Evolutionary conservation across 179 eudicot species (phyloP), one percentile per base, ranked within the genome.

Genomic region (Heliamphora pulchella): DNA sequence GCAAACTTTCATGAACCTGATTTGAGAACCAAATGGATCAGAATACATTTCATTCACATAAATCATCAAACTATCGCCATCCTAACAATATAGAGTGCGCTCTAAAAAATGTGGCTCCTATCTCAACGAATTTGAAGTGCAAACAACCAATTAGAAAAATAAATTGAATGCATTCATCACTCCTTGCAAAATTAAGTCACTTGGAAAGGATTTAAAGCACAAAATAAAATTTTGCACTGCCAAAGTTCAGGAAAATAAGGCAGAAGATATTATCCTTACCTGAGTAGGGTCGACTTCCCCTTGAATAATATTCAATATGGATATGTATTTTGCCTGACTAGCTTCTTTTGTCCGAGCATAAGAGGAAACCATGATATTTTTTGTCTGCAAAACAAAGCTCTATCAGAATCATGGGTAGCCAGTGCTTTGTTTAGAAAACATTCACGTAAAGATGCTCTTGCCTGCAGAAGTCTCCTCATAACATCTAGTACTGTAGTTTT

Each of bases 401-500:
- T 46, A 81, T 92, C 54, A 88, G 84, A 73, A 82, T 20, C 15
- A 79, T 48, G 20, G 69, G 77, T 57, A 31, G 1, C 6, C 44
- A 17, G 53, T 46, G 78, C 8, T 61, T 13, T 50, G 44, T 48
- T 63, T 17, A 62, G 79, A 77, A 18, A 82, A 13, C 44, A 76
- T 55, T 48, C 17, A 47, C 78, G 78, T 75, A 66, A 71, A 78
- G 68, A 44, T 74, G 54, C 48, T 85, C 89, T 86, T 87, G 81
- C 99, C 97, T 96, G 99, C 69, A 96, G 97, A 88, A 96, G 99
- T 83, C 98, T 94, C 93, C 98, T 92, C 99, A 96, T 96, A 81
- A 96, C 99, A 89, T 96, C 99, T 41, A 94, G 90, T 5, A 96
- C 98, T 70, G 97, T 90, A 31, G 98, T 96, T 90, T 94, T 96